Evolutionary conservation across 495 filamentous ascomycete species (phyloP), one percentile per base, ranked within the genome.

Genomic region (Hypomontagnella submonticulosa): DNA sequence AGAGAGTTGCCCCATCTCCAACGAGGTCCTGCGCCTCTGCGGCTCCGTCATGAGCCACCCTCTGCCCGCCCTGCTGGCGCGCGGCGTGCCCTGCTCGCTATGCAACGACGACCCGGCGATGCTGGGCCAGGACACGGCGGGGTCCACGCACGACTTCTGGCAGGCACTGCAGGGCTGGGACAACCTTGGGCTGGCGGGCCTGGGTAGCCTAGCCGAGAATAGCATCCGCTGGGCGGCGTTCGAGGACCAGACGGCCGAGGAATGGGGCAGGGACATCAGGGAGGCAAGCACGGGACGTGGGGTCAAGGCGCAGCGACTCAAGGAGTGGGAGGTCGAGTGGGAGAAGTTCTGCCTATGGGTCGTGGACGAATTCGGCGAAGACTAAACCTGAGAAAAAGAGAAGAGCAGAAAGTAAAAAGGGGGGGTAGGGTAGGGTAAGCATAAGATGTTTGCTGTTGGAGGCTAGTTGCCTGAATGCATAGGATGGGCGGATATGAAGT

Each of bases 331-430:
- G 40, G 75, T 82, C 42, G 84, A 89, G 47, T 97, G 94, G 87
- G 95, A 99, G 78, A 80, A 84, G 62, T 99, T 96, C 71, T 97
- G 93, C 74, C 81, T 91, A 50, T 98, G 93, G 93, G 79, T 98
- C 54, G 89, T 97, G 6, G 77, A 84, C 49, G 90, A 95, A 73
- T 96, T 86, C 82, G 89, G 88, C 12, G 85, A 89, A 43, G 81
- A 85, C 37, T 66, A 69, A 49, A 8, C 40, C 7, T 12, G 30
- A 7, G 40, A 18, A 12, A 37, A 23, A 46, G 40, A 42, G 23
- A 44, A 43, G 5, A 27, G 60, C 30, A 4, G 32, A 42, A 61
- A 37, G 40, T 32, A 38, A 27, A n/a, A 41, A 49, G 48, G 19
- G 41, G 23, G 51, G 34, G 16, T 15, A 34, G 18, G 19, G 33